Base-by-base conservation (phyloP, 108 stramenopile species). In the Bacterosira constricta region DNA sequence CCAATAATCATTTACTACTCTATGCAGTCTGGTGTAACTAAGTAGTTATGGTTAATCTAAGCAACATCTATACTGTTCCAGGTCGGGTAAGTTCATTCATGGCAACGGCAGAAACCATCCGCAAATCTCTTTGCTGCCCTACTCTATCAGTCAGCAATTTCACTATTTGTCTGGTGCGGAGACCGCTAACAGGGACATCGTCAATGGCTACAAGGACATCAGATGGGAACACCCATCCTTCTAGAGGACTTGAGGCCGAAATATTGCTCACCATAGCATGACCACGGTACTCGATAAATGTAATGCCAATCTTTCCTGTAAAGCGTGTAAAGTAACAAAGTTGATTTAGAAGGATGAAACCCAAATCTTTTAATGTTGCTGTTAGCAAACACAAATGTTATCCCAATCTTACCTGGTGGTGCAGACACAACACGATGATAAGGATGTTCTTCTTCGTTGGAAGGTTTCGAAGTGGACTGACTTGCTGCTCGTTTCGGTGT, bases 241-340 rank as follows among this genome's bases (percentile, higher is more conserved):
- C 44, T 39, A 94, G 78, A 8, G 93, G 93, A 58, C 88, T 90
- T 23, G 86, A 80, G 44, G 66, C 63, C 10, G 88, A 74, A 9
- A 94, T 87, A 69, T 88, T 85, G 68, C 85, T 88, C 30, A 94
- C 89, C 88, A 91, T 89, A 12, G 90, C 89, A 83, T 94, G 88
- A 0, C 93, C 93, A 20, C 90, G 86, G 51, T 81, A 89, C 21
- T 94, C 85, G 9, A 94, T 87, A 73, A 94, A 92, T 6, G 89
- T 88, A 4, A 92, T 72, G 5, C 93, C 93, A 46, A 94, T 91
- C n/a, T 88, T 85, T n/a, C n/a, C n/a, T n/a, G n/a, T n/a, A n/a
- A n/a, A n/a, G n/a, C n/a, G n/a, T n/a, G n/a, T n/a, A n/a, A n/a
- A n/a, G n/a, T n/a, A n/a, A n/a, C n/a, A n/a, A n/a, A n/a, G n/a